Conservation (phyloP, 2,329 filamentous ascomycete genomes). For the Fusarium humuli region DNA sequence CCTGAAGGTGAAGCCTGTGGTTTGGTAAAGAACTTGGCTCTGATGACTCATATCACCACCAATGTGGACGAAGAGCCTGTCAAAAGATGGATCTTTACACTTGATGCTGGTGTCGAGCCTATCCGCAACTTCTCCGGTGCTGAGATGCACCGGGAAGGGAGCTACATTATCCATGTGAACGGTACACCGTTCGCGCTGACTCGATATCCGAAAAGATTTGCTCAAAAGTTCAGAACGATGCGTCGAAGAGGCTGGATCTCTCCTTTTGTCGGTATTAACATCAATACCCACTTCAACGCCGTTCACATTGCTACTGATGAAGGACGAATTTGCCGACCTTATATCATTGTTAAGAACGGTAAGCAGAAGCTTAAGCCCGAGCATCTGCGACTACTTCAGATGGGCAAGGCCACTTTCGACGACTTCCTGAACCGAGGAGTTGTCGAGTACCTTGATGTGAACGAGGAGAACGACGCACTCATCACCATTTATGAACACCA, state of each 20-base stretch:
- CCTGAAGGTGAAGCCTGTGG: conserved; percentile 99
- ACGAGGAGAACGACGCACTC: conserved; percentile 96
- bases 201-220: conserved; percentile 85
- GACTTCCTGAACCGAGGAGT: conserved; percentile 91
- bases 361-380: conserved; percentile 82
- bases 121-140: conserved; percentile 78
- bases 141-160: conserved; percentile 85
- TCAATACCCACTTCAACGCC: conserved; percentile 91
- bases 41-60: conserved; percentile 99
- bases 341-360: conserved; percentile 93
- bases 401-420: conserved; percentile 89
- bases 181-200: conserved; percentile 93
- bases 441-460: conserved; percentile 96
- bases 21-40: conserved; percentile 94
- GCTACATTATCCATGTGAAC: conserved; percentile 94
- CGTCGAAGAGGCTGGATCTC: conserved; percentile 91
- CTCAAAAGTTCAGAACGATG: conserved; percentile 85
- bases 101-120: conserved; percentile 85
- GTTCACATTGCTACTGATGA: conserved; percentile 98
- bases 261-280: conserved; percentile 95
- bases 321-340: conserved; percentile 92
- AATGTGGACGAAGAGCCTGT: conserved; percentile 94
- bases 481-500: conserved; percentile 91
- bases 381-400: conserved; percentile 84
- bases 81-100: conserved; percentile 83